phyloP scores from a whole-genome alignment of 305 asterid genomes.

The Andrographis paniculata region DNA sequence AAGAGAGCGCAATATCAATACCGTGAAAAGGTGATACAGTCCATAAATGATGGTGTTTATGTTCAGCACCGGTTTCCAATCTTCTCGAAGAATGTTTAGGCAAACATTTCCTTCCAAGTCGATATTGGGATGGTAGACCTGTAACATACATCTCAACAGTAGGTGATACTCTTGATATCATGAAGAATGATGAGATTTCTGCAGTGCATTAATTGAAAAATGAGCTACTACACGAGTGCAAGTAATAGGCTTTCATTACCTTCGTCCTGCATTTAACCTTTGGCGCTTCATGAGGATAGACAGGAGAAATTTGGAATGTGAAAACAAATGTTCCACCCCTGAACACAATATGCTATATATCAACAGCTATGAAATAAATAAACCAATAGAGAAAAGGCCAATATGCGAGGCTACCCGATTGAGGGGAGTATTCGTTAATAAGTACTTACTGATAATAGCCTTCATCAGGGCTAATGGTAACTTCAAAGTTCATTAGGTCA shows the following conservation, averaged over 20 bases:
- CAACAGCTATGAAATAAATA: conserved; percentile 6
- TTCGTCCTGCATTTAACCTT: conserved; percentile 98
- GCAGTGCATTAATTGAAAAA: background rate
- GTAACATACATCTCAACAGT: too few relatives aligned
- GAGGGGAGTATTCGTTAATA: background rate
- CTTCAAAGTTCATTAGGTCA: conserved; percentile 96
- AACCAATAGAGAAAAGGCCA: conserved; percentile 4
- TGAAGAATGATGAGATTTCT: background rate
- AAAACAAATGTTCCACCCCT: conserved; percentile 81
- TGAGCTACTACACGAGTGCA: background rate
- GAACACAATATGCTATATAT: conserved; percentile 21
- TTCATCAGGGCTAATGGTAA: conserved; percentile 89
- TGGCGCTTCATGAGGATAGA: conserved; percentile 94
- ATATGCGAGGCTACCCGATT: conserved; percentile 1
- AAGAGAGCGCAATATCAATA: conserved; percentile 15
- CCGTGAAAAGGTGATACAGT: conserved; percentile 85
- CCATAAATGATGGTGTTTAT: conserved; percentile 85
- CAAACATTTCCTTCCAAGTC: conserved; percentile 97
- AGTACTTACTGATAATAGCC: conserved; percentile 73
- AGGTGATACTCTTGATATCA: too few relatives aligned
- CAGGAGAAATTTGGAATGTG: conserved; percentile 79
- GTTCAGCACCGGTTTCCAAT: conserved; percentile 96
- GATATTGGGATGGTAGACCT: conserved; percentile 98
- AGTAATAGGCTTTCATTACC: conserved; percentile 32
- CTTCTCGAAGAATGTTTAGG: conserved; percentile 97